Evolutionary conservation across 2,329 filamentous ascomycete genomes (phyloP), one percentile per base, ranked within the genome.

Genomic region (Rutstroemia sp.): DNA sequence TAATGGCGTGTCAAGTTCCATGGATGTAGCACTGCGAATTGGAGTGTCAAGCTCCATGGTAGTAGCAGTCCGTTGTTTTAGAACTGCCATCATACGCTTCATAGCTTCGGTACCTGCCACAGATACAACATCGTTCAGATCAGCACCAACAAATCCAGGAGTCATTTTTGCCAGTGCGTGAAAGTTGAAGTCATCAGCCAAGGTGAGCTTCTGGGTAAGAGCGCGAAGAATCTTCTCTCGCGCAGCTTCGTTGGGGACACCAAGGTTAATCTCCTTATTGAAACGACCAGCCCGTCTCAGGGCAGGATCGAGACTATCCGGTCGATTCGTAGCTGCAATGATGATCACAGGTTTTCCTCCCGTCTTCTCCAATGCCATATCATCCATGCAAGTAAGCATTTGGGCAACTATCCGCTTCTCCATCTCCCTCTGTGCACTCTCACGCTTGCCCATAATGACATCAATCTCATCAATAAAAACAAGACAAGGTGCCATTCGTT

Each of bases 381-480:
- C 85, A 65, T 91, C 88, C 87, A 97, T 95, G 57, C 91, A 95
- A 19, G 87, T 86, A 56, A 89, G 76, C 61, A 97, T 83, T 67
- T 95, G 88, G 0, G 84, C 82, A 12, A 95, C 86, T 60, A 95
- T 94, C 53, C 91, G 78, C 67, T 90, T 89, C 69, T 96, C 91
- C 83, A 95, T 92, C 62, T 96, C 90, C 66, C 87, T 86, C 66
- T 94, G 88, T 1, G 87, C 84, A 54, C 83, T 88, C 60, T 95
- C 89, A 56, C 88, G 79, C 70, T 95, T 95, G 0, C 89, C 88
- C 50, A 91, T 89, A 65, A 97, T 94, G 4, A 87, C 86, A 70
- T 99, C 92, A 52, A 97, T 89, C 64, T 96, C 87, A 63, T 96
- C 91, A 57, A 97, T 88, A 67, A 96, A 95, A 4, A 99, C 79